phyloP scores from a whole-genome alignment of 345 rosid species.

The Microcos paniculata region DNA sequence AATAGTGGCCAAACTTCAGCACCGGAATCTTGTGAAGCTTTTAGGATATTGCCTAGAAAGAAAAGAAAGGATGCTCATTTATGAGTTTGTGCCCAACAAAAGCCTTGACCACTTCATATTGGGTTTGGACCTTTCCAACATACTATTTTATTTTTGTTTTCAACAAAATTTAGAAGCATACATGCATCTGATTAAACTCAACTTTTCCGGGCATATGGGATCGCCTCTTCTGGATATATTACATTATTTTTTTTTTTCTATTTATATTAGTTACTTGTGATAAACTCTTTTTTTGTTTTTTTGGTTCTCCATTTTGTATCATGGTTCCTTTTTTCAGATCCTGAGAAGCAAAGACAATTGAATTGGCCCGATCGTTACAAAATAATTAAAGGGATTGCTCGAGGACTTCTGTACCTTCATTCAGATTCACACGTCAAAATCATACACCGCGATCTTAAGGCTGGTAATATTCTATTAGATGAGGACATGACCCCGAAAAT shows the following conservation, averaged over 20 bases:
- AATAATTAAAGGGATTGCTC: constrained; percentile 38
- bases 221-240: not conserved
- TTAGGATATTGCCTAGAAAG: constrained; percentile 8
- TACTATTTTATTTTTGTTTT: not conserved
- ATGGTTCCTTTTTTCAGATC: not conserved
- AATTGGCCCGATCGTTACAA: constrained; percentile 12
- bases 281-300: not conserved
- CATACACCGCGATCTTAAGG: constrained; percentile 29
- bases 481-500: constrained; percentile 27
- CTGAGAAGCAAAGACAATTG: not conserved
- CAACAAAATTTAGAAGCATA: too few species aligned
- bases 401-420: constrained; percentile 33
- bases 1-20: constrained; percentile 19
- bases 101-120: constrained; percentile 19
- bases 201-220: too few species aligned
- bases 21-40: constrained; percentile 15
- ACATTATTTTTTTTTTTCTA: not conserved
- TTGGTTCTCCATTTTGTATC: not conserved
- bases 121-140: not conserved
- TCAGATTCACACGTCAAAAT: constrained; percentile 25
- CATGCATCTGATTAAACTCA: too few species aligned
- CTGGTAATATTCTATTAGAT: constrained; percentile 9
- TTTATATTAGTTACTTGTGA: not conserved
- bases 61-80: constrained; percentile 12
- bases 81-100: constrained; percentile 15